Evolutionary conservation across 768 basidiomycete genomes (phyloP).

Genomic region (Kwoniella heveanensis): DNA sequence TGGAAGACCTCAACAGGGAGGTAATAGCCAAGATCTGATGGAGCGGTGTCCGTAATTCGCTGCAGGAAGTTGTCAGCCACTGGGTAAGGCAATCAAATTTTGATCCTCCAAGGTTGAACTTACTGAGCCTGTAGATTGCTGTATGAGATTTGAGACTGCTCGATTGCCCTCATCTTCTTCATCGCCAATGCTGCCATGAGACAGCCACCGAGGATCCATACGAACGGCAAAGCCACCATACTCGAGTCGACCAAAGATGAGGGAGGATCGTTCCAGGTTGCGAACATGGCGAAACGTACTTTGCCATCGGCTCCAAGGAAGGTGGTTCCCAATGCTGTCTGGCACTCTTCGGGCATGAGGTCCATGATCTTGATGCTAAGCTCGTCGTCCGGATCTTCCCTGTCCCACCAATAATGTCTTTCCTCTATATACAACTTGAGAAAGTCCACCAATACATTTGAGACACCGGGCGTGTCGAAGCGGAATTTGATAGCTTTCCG

Average conservation of each 20-base stretch:
- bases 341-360: conserved; percentile 34
- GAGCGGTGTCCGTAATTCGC: conserved; percentile 51
- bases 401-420: conserved; percentile 44
- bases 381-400: conserved; percentile 29
- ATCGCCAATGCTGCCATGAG: conserved; percentile 44
- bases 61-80: conserved; percentile 6
- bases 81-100: too few relatives aligned
- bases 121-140: conserved; percentile 53
- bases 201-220: conserved; percentile 41
- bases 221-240: conserved; percentile 35
- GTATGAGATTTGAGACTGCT: conserved; percentile 49
- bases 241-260: conserved; percentile 36
- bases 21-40: conserved; percentile 54
- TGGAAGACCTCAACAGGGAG: conserved; percentile 40
- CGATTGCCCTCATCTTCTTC: conserved; percentile 38
- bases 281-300: conserved; percentile 40
- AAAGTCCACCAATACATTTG: conserved; percentile 26
- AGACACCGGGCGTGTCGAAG: conserved; percentile 14
- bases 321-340: conserved; percentile 33
- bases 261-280: conserved; percentile 43
- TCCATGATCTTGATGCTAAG: conserved; percentile 30
- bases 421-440: conserved; percentile 26
- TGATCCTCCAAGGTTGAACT: too few relatives aligned
- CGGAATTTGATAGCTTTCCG: conserved; percentile 5
- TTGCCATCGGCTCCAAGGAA: conserved; percentile 40